A percentile compares a stretch with the other conserved stretches of the same genome.
Evolutionary conservation across 2,329 filamentous ascomycete genomes (phyloP).

Genomic region (Ophiostoma montium): DNA sequence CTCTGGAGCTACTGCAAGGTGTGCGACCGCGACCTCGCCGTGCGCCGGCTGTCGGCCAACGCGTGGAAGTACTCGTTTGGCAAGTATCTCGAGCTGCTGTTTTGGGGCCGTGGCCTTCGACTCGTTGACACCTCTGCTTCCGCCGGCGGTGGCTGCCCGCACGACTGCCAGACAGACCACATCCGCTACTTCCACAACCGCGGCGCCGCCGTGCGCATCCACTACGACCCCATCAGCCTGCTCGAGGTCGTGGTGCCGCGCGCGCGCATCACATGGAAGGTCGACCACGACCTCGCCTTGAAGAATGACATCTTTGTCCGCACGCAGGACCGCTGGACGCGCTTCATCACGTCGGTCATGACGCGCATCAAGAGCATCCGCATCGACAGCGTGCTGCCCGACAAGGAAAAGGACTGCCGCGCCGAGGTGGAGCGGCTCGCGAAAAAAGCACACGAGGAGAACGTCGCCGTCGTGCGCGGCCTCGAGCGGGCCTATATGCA

Average conservation of each 20-base stretch:
- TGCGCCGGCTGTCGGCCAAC: conserved; percentile 80
- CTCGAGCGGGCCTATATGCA: conserved; percentile 84
- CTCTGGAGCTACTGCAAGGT: conserved; percentile 98
- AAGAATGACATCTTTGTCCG: conserved; percentile 84
- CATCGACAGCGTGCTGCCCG: conserved; percentile 76
- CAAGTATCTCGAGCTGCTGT: conserved; percentile 94
- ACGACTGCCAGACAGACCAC: conserved; percentile 87
- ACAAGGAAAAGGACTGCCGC: conserved; percentile 72
- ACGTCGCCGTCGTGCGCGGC: conserved; percentile 56
- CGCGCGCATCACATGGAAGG: conserved; percentile 89
- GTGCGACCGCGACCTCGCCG: conserved; percentile 79
- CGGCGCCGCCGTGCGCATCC: conserved; percentile 73
- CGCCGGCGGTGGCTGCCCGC: conserved; percentile 54
- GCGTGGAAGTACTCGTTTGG: conserved; percentile 98
- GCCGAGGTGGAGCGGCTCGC: conserved; percentile 65
- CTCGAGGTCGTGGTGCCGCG: conserved; percentile 90
- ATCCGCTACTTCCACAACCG: conserved; percentile 84
- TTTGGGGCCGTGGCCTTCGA: conserved; percentile 79
- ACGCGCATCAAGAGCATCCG: conserved; percentile 76
- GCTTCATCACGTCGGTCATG: conserved; percentile 80
- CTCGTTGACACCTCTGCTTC: conserved; percentile 56
- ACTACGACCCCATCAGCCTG: conserved; percentile 84
- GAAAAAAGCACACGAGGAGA: conserved; percentile 73
- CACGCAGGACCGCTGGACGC: conserved; percentile 67
- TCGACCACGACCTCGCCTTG: conserved; percentile 79